These are phyloP conservation scores for Teunomyces cretensis DNA, from an alignment of 805 yeast species.

Conservation along the genomic window DNA sequence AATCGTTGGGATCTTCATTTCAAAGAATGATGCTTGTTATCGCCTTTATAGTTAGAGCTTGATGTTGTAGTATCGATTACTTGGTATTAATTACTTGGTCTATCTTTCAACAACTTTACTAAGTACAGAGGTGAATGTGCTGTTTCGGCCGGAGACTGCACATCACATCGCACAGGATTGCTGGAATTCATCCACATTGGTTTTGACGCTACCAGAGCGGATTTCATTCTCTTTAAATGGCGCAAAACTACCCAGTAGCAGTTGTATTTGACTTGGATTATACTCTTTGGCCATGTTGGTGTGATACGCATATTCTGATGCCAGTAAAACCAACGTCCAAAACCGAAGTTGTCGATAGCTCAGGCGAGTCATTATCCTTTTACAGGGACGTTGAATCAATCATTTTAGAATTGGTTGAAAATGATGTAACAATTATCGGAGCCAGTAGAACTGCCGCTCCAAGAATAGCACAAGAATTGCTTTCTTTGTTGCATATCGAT, in stretches of 20 bases:
- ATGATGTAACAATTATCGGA: conserved; percentile 54
- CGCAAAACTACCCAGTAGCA: conserved; percentile 34
- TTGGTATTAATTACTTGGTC: too few species aligned
- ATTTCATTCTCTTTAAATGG: background rate
- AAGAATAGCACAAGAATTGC: conserved; percentile 64
- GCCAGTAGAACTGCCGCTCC: conserved; percentile 85
- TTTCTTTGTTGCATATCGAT: conserved; percentile 52
- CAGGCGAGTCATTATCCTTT: conserved; percentile 56
- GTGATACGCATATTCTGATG: conserved; percentile 67
- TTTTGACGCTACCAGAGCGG: too few species aligned
- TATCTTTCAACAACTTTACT: too few species aligned
- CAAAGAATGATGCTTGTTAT: background rate
- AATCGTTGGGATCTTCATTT: background rate
- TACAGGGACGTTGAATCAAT: conserved; percentile 71
- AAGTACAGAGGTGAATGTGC: too few species aligned
- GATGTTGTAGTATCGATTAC: too few species aligned
- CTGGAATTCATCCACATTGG: background rate
- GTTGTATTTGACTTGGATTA: conserved; percentile 76
- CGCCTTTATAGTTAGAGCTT: too few species aligned
- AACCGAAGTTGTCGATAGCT: conserved; percentile 46
- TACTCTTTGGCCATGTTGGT: conserved; percentile 83
- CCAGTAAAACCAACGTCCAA: conserved; percentile 38
- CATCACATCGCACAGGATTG: background rate
- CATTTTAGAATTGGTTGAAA: conserved; percentile 48
- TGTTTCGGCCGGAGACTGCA: too few species aligned